Conservation (phyloP, 129 eudicot species). For the Centaurea solstitialis region DNA sequence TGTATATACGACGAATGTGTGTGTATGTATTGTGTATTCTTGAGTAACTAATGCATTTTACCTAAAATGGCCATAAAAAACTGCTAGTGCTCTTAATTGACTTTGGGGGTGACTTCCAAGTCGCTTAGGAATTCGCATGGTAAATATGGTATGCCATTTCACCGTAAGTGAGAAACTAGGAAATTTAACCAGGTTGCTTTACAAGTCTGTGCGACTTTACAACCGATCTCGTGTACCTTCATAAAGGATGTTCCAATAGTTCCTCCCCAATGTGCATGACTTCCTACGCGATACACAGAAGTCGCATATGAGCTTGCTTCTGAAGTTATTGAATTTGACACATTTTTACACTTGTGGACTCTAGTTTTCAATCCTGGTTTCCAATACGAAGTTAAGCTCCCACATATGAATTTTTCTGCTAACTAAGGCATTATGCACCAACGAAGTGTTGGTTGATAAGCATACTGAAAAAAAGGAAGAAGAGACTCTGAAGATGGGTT, state of each 20-base stretch:
- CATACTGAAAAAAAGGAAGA: neutral
- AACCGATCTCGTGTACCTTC: neutral
- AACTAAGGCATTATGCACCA: neutral
- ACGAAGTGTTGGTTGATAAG: neutral
- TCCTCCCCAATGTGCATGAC: too few species aligned
- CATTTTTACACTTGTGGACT: neutral
- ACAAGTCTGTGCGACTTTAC: neutral
- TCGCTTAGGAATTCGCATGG: neutral
- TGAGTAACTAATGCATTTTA: neutral
- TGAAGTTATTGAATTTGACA: too few species aligned
- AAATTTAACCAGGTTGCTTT: neutral
- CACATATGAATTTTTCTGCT: neutral
- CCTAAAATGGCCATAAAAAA: neutral
- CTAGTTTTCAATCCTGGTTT: neutral
- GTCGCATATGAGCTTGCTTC: too few species aligned
- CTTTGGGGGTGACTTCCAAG: neutral
- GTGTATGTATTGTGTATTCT: neutral
- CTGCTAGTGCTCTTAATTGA: neutral
- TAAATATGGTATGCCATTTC: neutral
- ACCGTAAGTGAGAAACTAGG: neutral
- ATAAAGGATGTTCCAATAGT: too few species aligned
- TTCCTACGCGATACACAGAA: too few species aligned
- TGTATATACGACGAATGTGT: neutral
- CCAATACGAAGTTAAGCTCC: neutral
- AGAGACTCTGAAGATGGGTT: too few species aligned